phyloP scores from a whole-genome alignment of 2,329 filamentous ascomycete genomes.

The Aspergillus bombycis region DNA sequence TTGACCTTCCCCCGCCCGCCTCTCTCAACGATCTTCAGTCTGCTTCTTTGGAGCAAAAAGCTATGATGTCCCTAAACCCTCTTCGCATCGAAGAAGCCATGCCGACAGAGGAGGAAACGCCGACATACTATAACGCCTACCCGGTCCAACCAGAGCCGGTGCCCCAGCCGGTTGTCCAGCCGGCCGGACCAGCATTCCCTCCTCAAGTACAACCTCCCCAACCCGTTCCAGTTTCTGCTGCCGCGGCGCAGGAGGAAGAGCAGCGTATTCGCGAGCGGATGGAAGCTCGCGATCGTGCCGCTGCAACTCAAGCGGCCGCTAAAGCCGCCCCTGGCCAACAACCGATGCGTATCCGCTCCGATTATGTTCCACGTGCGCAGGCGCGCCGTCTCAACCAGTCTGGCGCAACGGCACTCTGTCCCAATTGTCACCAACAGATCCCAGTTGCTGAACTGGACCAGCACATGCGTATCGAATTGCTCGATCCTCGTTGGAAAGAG shows the following conservation, averaged over 20 bases:
- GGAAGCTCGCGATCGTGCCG: slow-evolving; percentile 62
- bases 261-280: slow-evolving; percentile 63
- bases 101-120: slow-evolving; percentile 70
- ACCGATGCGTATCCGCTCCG: slow-evolving; percentile 87
- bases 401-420: slow-evolving; percentile 71
- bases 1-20: slow-evolving; percentile 84
- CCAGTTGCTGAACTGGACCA: slow-evolving; percentile 85
- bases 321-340: slow-evolving; percentile 60
- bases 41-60: slow-evolving; percentile 92
- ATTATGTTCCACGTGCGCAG: slow-evolving; percentile 85
- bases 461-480: slow-evolving; percentile 91
- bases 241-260: slow-evolving; percentile 58
- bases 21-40: slow-evolving; percentile 90
- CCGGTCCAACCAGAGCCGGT: slow-evolving; percentile 42
- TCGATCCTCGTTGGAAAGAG: slow-evolving; percentile 94
- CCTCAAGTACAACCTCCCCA: slow-evolving; percentile 33
- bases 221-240: slow-evolving; percentile 34
- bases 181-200: slow-evolving; percentile 34
- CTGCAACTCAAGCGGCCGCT: slow-evolving; percentile 78
- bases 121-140: slow-evolving; percentile 58
- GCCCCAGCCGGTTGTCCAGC: slow-evolving; percentile 33
- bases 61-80: slow-evolving; percentile 80
- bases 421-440: slow-evolving; percentile 90
- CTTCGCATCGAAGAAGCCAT: slow-evolving; percentile 93
- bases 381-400: slow-evolving; percentile 69